phyloP scores from a whole-genome alignment of 2,329 filamentous ascomycete species.

The Emmonsiellopsis sp. region DNA sequence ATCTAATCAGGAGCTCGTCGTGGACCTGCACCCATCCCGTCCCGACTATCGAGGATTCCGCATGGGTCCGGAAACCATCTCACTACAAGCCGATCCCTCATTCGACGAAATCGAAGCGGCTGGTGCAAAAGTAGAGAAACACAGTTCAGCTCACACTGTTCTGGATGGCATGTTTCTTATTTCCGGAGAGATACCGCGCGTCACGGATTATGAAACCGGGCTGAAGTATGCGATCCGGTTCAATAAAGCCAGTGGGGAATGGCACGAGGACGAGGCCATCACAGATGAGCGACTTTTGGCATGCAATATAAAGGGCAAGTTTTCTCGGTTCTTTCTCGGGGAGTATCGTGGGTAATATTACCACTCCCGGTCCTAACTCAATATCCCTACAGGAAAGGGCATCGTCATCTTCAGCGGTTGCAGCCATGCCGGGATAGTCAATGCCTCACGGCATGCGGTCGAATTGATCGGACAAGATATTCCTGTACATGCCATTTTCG shows the following conservation, averaged over 20 bases:
- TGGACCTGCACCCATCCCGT: constrained; percentile 46
- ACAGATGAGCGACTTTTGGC: constrained; percentile 46
- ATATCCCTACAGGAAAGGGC: constrained; percentile 34
- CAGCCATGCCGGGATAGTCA: constrained; percentile 48
- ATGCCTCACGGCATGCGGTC: constrained; percentile 40
- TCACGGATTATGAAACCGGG: constrained; percentile 42
- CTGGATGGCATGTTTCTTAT: constrained; percentile 45
- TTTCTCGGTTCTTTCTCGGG: not conserved
- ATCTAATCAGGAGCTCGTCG: constrained; percentile 23
- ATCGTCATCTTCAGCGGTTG: constrained; percentile 50
- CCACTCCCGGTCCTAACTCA: not conserved
- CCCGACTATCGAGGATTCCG: constrained; percentile 44
- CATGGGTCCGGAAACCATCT: constrained; percentile 34
- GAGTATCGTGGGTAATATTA: not conserved
- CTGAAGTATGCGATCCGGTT: constrained; percentile 39
- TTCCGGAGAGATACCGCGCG: constrained; percentile 46
- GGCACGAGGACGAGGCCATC: constrained; percentile 35
- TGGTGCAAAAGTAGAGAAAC: constrained; percentile 33
- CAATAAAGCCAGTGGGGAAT: constrained; percentile 15
- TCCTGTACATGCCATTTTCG: constrained; percentile 43
- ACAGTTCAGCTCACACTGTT: constrained; percentile 35
- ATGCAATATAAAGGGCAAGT: constrained; percentile 42
- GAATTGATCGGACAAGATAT: constrained; percentile 27
- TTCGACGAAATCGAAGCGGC: constrained; percentile 40
- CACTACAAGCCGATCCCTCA: constrained; percentile 45